Evolutionary conservation across 2,329 filamentous ascomycete genomes (phyloP), one percentile per base, ranked within the genome.

Genomic region (Fusarium marasasianum): DNA sequence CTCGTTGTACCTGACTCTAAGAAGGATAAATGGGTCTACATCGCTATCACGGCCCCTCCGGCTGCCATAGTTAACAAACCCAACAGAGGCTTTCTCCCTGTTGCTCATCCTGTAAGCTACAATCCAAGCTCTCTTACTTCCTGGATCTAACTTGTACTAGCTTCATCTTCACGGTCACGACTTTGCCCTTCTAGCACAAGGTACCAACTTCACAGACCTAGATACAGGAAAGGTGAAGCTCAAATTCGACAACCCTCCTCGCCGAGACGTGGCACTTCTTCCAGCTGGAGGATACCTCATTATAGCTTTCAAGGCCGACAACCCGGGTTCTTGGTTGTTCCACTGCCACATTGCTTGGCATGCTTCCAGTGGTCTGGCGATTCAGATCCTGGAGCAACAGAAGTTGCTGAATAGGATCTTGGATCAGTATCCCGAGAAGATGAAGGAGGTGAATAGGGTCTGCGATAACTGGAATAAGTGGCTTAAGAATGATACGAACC

Each of bases 331-430:
- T 18, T 72, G 68, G 70, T 3, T 71, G 4, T 71, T 71, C 50
- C 70, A 68, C 12, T 71, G 63, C 9, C 63, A 64, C 15, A 71
- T 68, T 31, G 54, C 68, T 9, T 72, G 63, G 68, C 69, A 71
- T 33, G 69, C 69, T 1, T 70, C 66, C 1, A 71, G 67, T 18
- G 69, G 66, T 2, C 37, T 72, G 18, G 66, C 69, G 1, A 47
- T 72, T 35, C 62, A 72, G 53, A 70, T 72, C 24, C 9, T 72
- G 15, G 69, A 72, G 22, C 61, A 69, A 9, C 47, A 66, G 48
- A 48, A 59, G 4, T 14, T 62, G 29, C 33, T 72, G 47, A 72
- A 66, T 35, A 29, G 17, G 26, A n/a, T 71, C 33, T 45, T 71
- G 50, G 55, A 45, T 3, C 24, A 66, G 20, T 43, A 69, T 22